Percentiles rank a stretch among this genome's conserved stretches.
phyloP scores from a whole-genome alignment of 139 green algal genomes.

The Closterium sp. region DNA sequence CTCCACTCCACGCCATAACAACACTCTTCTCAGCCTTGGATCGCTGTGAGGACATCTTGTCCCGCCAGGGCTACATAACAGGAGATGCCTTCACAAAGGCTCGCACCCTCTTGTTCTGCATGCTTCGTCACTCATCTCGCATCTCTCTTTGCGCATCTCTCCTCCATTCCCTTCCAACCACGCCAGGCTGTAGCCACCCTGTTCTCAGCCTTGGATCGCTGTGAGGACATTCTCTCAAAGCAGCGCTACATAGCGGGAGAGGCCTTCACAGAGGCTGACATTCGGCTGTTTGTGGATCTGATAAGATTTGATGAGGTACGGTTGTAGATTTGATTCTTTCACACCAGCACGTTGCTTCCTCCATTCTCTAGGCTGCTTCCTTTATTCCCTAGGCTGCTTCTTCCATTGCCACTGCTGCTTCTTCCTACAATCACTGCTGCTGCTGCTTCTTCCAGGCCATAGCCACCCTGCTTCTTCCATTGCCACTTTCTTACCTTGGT shows the following conservation, averaged over 20 bases:
- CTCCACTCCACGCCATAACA: too few relatives aligned
- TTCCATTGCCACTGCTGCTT: neutral
- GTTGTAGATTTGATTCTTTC: too few relatives aligned
- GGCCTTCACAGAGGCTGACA: conserved; percentile 84
- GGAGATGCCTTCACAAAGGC: conserved; percentile 86
- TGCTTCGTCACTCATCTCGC: too few relatives aligned
- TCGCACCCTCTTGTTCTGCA: too few relatives aligned
- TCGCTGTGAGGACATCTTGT: conserved; percentile 74
- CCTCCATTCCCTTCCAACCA: neutral
- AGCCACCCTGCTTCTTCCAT: neutral
- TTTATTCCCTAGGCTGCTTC: neutral
- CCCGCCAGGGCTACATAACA: conserved; percentile 74
- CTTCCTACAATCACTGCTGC: neutral
- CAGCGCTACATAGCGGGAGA: conserved; percentile 76
- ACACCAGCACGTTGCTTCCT: too few relatives aligned
- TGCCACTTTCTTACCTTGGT: neutral
- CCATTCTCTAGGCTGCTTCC: neutral
- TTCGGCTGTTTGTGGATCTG: conserved; percentile 84
- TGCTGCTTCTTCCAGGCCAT: neutral
- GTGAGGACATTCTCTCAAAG: conserved; percentile 75
- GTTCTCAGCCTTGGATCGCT: conserved; percentile 73
- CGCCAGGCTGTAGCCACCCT: conserved; percentile 38
- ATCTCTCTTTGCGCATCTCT: neutral
- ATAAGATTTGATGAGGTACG: conserved; percentile 72
- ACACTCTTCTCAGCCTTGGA: conserved; percentile 77